A percentile compares a stretch with the other conserved stretches of the same genome.
Evolutionary conservation across 306 rosid species (phyloP).

Genomic region (Lathyrus sativus): DNA sequence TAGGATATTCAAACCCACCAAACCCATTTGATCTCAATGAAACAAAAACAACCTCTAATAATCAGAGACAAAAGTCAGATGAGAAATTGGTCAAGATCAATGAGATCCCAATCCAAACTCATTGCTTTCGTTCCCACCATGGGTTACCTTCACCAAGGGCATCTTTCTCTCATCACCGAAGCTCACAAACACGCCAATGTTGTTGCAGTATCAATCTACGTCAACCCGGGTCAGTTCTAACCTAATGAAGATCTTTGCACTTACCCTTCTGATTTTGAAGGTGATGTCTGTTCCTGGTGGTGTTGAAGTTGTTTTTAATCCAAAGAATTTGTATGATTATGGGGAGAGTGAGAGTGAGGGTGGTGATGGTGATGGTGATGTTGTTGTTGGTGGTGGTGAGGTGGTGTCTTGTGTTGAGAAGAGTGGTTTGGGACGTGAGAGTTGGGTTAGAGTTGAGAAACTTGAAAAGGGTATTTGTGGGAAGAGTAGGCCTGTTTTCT

Average conservation of each 20-base stretch:
- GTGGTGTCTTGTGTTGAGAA: constrained; percentile 68
- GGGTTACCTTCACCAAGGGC: no score
- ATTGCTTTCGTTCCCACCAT: no score
- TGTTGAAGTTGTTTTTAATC: constrained; percentile 73
- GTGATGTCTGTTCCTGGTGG: constrained; percentile 72
- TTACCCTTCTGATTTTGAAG: constrained; percentile 81
- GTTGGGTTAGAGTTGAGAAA: constrained; percentile 79
- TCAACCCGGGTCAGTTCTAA: constrained; percentile 87
- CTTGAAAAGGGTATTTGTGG: constrained; percentile 88
- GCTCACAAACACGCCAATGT: no score
- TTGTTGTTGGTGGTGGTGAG: constrained; percentile 21
- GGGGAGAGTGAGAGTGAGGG: constrained; percentile 24
- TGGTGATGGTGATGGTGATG: background rate
- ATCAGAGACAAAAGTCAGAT: no score
- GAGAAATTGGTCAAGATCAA: no score
- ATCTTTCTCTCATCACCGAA: no score
- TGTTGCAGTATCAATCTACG: constrained; percentile 74
- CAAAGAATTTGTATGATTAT: constrained; percentile 66
- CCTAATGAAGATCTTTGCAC: constrained; percentile 82
- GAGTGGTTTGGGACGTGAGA: constrained; percentile 65
- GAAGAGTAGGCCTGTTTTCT: constrained; percentile 76
- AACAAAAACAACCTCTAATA: no score
- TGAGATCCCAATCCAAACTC: no score
- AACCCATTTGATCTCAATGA: no score
- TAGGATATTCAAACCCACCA: no score